A percentile compares a stretch with the other conserved stretches of the same genome.
phyloP scores from a whole-genome alignment of 306 rosid genomes.

The Corylus avellana region DNA sequence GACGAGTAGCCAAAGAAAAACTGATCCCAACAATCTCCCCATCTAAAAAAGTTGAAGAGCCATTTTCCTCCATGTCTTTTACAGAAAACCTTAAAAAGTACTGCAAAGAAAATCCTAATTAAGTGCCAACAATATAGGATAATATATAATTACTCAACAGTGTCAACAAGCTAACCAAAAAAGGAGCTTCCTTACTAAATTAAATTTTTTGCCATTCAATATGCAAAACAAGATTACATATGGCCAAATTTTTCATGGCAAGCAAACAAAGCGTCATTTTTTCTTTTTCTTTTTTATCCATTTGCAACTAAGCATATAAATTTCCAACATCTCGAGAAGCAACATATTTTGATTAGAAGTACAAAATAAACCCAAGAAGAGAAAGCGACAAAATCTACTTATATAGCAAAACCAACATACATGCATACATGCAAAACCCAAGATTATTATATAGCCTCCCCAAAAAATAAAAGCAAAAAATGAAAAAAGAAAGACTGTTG shows the following conservation, averaged over 20 bases:
- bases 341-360: not conserved
- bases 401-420: not conserved
- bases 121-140: not conserved
- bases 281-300: not conserved
- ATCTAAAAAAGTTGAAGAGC: conserved; percentile 47
- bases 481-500: too few species aligned
- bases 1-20: conserved; percentile 68
- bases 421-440: not conserved
- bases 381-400: not conserved
- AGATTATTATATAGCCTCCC: not conserved
- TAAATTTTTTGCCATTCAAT: not conserved
- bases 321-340: not conserved
- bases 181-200: not conserved
- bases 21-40: conserved; percentile 61
- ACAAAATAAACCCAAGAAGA: not conserved
- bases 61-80: conserved; percentile 59
- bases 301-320: not conserved
- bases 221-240: not conserved
- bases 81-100: not conserved
- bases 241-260: not conserved
- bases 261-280: not conserved
- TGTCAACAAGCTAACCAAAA: not conserved
- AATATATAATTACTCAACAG: not conserved
- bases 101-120: not conserved
- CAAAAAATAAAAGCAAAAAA: not conserved